These are phyloP conservation scores for Alternaria viburni DNA, from an alignment of 2,329 filamentous ascomycete genomes.

Conservation along the genomic window DNA sequence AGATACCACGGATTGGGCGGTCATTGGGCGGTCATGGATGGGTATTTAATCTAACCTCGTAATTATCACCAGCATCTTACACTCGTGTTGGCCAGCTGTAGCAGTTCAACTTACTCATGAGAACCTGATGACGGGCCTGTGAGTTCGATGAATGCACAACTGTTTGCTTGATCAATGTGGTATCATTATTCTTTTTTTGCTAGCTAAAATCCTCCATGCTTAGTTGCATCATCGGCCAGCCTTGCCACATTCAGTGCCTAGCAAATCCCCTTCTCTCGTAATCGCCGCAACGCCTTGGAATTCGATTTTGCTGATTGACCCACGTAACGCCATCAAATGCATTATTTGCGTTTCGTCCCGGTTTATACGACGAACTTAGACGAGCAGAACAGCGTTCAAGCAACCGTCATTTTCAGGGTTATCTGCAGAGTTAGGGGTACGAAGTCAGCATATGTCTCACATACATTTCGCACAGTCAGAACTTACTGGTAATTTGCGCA, in stretches of 20 bases:
- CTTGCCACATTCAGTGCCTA: neutral
- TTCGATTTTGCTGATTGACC: neutral
- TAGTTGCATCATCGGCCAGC: neutral
- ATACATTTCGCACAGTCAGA: too few relatives aligned
- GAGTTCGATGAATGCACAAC: neutral
- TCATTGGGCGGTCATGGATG: neutral
- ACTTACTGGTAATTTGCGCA: slow-evolving; percentile 39
- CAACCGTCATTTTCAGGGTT: slow-evolving; percentile 50
- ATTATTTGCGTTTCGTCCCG: neutral
- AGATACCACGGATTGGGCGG: slow-evolving; percentile 18
- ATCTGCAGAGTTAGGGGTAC: slow-evolving; percentile 8
- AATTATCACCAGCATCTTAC: neutral
- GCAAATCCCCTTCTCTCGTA: neutral
- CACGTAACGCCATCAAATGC: slow-evolving; percentile 22
- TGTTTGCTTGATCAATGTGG: neutral
- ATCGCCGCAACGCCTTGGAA: slow-evolving; percentile 14
- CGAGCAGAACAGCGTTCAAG: slow-evolving; percentile 46
- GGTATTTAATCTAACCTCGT: neutral
- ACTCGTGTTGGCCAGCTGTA: too few relatives aligned
- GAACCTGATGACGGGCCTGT: too few relatives aligned
- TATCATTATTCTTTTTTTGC: neutral
- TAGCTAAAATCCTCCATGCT: neutral
- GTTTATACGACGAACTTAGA: slow-evolving; percentile 17
- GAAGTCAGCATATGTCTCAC: too few relatives aligned
- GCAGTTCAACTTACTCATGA: too few relatives aligned